A percentile compares a stretch with the other conserved stretches of the same genome.
These are phyloP conservation scores for Martensiomyces pterosporus DNA, from an alignment of 192 early-diverging fungal species.

Conservation along the genomic window DNA sequence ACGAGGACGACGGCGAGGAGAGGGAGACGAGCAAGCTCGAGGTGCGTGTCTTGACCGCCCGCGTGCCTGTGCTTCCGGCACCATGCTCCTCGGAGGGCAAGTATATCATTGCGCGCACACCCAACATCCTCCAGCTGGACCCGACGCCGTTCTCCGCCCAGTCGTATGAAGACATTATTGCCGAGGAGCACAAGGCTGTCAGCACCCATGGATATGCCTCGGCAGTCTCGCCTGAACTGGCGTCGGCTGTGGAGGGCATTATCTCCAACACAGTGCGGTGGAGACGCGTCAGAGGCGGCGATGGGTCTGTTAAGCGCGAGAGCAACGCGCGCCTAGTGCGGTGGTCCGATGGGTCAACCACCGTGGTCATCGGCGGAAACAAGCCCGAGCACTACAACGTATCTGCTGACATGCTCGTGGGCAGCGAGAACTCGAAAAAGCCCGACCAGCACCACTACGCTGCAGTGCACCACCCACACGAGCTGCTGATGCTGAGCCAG, in stretches of 20 bases:
- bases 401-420: slow-evolving; percentile 18
- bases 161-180: slow-evolving; percentile 34
- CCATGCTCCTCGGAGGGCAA: slow-evolving; percentile 20
- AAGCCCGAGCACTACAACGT: slow-evolving; percentile 28
- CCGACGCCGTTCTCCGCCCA: slow-evolving; percentile 35
- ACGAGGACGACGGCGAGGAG: slow-evolving; percentile 1
- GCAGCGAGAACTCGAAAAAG: slow-evolving; percentile 4
- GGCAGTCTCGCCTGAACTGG: slow-evolving; percentile 33
- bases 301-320: slow-evolving; percentile 13
- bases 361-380: slow-evolving; percentile 30
- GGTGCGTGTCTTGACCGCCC: slow-evolving; percentile 29
- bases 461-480: slow-evolving; percentile 23
- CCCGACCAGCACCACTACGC: slow-evolving; percentile 29
- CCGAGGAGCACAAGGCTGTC: slow-evolving; percentile 30
- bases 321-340: slow-evolving; percentile 49
- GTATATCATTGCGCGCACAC: slow-evolving; percentile 33
- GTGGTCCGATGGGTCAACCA: slow-evolving; percentile 49
- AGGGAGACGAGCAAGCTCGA: too few relatives aligned
- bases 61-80: slow-evolving; percentile 26
- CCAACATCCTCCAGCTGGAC: slow-evolving; percentile 44
- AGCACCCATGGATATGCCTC: slow-evolving; percentile 25
- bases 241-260: slow-evolving; percentile 37
- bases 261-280: slow-evolving; percentile 45
- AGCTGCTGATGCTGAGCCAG: slow-evolving; percentile 35
- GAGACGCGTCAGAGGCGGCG: slow-evolving; percentile 9